Evolutionary conservation across 106 monocot species (phyloP), one percentile per base, ranked within the genome.

Genomic region (Dioscorea zingiberensis): DNA sequence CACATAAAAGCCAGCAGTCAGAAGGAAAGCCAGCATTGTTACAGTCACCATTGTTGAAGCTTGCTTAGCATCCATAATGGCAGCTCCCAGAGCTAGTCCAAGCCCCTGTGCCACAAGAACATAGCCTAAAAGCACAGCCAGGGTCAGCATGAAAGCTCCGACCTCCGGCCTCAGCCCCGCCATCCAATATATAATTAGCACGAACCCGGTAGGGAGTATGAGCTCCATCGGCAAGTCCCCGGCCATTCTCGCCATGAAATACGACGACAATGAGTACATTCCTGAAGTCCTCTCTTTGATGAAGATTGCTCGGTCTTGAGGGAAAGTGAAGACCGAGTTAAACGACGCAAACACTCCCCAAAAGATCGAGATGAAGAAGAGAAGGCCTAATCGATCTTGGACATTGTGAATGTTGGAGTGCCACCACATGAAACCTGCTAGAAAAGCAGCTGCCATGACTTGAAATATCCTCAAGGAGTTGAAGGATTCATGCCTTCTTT

Each of bases 341-440:
- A 88, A 86, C 54, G 92, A 89, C 24, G 97, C 84, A 47, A 93
- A 81, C 30, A 98, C 92, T 0, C 97, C 92, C 92, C 88, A 98
- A 79, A 98, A 92, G 53, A 98, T 89, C 61, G 97, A 79, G 72
- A 86, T 63, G 92, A 98, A 98, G 86, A 98, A 98, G 73, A 98
- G 97, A 46, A 98, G 92, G 13, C 97, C 97, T 16, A 93, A 81
- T 2, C 92, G 85, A 65, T 98, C 97, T 11, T 65, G 81, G 24
- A 84, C 75, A 17, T 92, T 28, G 16, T 30, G 69, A 27, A 82
- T 70, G 75, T 65, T 71, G 16, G 92, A 92, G 44, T 71, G 97
- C 86, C 84, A 92, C 97, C 97, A 98, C 86, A 98, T 86, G 2
- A 65, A 61, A 0, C 97, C 97, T 0, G 92, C 77, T 1, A 98